Evolutionary conservation across 441 rosid species (phyloP), one percentile per base, ranked within the genome.

Genomic region (Bruguiera hainesii): DNA sequence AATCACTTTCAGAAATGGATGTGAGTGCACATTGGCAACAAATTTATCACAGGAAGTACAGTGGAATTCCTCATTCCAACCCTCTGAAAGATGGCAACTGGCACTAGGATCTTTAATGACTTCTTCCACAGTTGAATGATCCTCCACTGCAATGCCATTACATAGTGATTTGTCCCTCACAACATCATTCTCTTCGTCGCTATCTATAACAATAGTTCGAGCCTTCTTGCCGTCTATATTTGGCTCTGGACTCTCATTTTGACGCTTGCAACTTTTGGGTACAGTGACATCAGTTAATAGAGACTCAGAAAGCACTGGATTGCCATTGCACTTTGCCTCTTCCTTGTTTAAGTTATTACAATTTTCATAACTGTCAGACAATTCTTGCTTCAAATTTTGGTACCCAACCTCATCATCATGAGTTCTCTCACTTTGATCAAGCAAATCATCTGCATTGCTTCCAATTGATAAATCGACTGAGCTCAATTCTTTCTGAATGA

Each of bases 1-100:
- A 68, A 96, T 91, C 66, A 96, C 99, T 76, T 84, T 83, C 75
- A 96, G 68, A 61, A 88, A 82, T 20, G 98, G 99, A 80, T 96
- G 99, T 25, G 86, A 63, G 65, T 87, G 89, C 77, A 83, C 97
- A 81, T 87, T 87, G 65, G 71, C 69, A 73, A 84, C 79, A 72
- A 86, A 67, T 70, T 83, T 84, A 69, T 82, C 63, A 77, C 99
- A 96, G 64, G 86, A 96, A 70, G 99, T 91, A 76, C 99, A 96
- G 67, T 69, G 76, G 71, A 85, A 88, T 70, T 70, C 78, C 73
- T 70, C 81, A 53, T 74, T 74, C 71, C 67, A 72, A 71, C 63
- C 72, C 49, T 68, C 74, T 21, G 82, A 77, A 77, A 72, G 67
- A 74, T 53, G 49, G 60, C 73, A 76, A 63, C 74, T 71, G 63